Conservation (phyloP, 2,329 filamentous ascomycete species). For the Neonectria hederae region DNA sequence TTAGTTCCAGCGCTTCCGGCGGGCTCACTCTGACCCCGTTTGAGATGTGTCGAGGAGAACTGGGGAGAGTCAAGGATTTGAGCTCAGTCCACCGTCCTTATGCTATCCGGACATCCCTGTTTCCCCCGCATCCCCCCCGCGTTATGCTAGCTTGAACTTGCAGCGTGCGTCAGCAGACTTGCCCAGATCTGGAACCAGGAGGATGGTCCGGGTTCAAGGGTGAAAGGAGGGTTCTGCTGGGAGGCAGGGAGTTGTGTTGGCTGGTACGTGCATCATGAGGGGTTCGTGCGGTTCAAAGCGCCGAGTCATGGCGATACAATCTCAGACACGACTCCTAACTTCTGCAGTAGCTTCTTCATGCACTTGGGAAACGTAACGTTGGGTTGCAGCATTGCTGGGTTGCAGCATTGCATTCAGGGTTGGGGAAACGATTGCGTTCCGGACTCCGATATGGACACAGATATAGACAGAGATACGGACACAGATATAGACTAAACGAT, state of each 20-base stretch:
- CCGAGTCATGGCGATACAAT: background rate
- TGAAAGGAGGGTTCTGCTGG: background rate
- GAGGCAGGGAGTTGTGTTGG: background rate
- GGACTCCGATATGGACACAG: too few relatives aligned
- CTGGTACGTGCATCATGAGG: background rate
- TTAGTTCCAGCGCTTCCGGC: constrained; percentile 1
- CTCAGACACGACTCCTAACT: background rate
- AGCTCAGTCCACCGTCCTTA: background rate
- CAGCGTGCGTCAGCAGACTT: constrained; percentile 15
- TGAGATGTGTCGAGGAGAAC: background rate
- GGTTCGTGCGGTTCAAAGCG: background rate
- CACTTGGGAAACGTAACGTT: background rate
- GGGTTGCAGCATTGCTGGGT: background rate
- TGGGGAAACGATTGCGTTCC: background rate
- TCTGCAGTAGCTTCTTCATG: background rate
- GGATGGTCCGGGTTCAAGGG: background rate
- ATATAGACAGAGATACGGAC: background rate
- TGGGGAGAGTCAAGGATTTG: background rate
- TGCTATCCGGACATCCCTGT: background rate
- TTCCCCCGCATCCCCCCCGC: constrained; percentile 26
- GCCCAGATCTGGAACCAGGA: constrained; percentile 6
- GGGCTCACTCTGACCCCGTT: background rate
- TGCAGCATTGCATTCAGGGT: background rate
- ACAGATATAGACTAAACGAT: background rate
- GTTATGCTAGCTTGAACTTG: constrained; percentile 7